These are phyloP conservation scores for Dillenia suffruticosa DNA, from an alignment of 164 flowering plant species.

Conservation along the genomic window DNA sequence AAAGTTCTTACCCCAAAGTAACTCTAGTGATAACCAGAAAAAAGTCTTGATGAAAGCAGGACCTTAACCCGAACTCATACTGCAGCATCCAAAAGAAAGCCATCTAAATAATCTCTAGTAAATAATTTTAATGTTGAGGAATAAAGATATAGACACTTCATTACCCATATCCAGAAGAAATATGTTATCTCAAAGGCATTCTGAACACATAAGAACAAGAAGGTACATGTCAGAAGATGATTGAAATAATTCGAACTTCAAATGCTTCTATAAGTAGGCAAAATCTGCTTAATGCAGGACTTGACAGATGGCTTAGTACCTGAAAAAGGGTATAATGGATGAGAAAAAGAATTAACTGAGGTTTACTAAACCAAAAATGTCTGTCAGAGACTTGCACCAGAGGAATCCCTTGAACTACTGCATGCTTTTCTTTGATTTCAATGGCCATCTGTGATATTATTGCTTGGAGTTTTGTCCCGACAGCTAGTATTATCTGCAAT, in stretches of 20 bases:
- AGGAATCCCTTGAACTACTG: conserved; percentile 94
- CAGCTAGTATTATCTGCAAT: conserved; percentile 66
- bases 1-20: conserved; percentile 57
- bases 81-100: conserved; percentile 22
- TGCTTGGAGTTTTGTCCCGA: conserved; percentile 92
- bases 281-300: no score
- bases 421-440: conserved; percentile 84
- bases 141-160: conserved; percentile 1
- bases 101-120: neutral
- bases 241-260: no score
- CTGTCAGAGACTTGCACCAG: conserved; percentile 82
- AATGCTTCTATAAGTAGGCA: no score
- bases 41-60: conserved; percentile 47
- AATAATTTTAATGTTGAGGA: neutral
- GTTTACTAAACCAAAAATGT: conserved; percentile 85
- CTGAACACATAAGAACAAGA: conserved; percentile 38
- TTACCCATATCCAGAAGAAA: conserved; percentile 97
- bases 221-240: neutral
- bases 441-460: conserved; percentile 87
- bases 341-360: conserved; percentile 59
- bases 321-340: conserved; percentile 82
- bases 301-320: conserved; percentile 30
- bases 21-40: conserved; percentile 45
- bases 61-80: conserved; percentile 56
- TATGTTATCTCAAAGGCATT: conserved; percentile 92